Conservation (phyloP, 2,329 filamentous ascomycete genomes). For the Onygena corvina region DNA sequence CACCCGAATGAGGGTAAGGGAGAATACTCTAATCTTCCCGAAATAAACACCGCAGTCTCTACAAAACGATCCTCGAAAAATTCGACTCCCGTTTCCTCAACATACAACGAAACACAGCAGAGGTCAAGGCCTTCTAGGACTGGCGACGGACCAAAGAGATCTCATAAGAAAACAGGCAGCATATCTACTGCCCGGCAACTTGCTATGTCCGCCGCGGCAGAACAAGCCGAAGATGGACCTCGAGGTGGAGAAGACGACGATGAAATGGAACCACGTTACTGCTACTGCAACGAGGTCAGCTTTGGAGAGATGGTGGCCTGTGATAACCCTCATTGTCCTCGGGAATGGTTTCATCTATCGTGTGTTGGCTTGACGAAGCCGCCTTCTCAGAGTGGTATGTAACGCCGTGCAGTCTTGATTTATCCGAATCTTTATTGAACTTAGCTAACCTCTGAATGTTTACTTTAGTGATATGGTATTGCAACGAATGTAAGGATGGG, state of each 20-base stretch:
- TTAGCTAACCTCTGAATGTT: background rate
- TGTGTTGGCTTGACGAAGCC: constrained; percentile 70
- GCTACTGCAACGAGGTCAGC: constrained; percentile 67
- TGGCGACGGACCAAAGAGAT: constrained; percentile 19
- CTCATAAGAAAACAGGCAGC: constrained; percentile 25
- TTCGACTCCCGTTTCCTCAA: constrained; percentile 21
- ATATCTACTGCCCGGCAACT: constrained; percentile 14
- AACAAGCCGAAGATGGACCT: constrained; percentile 35
- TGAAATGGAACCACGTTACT: constrained; percentile 61
- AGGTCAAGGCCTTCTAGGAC: constrained; percentile 14
- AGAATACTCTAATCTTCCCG: constrained; percentile 1
- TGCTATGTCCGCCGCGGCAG: constrained; percentile 19
- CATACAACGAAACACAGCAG: constrained; percentile 21
- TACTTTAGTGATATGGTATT: constrained; percentile 65
- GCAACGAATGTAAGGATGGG: constrained; percentile 62
- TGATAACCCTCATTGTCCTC: constrained; percentile 58
- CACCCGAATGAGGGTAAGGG: background rate
- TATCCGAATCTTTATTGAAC: background rate
- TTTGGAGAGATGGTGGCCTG: constrained; percentile 80
- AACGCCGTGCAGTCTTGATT: constrained; percentile 3
- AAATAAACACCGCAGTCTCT: constrained; percentile 6
- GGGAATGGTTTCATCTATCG: constrained; percentile 74
- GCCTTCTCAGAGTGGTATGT: constrained; percentile 62
- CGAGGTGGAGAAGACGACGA: constrained; percentile 42
- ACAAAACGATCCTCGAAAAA: constrained; percentile 21